Base-by-base conservation (phyloP, 2,329 filamentous ascomycete species). In the Aspergillus sp. region DNA sequence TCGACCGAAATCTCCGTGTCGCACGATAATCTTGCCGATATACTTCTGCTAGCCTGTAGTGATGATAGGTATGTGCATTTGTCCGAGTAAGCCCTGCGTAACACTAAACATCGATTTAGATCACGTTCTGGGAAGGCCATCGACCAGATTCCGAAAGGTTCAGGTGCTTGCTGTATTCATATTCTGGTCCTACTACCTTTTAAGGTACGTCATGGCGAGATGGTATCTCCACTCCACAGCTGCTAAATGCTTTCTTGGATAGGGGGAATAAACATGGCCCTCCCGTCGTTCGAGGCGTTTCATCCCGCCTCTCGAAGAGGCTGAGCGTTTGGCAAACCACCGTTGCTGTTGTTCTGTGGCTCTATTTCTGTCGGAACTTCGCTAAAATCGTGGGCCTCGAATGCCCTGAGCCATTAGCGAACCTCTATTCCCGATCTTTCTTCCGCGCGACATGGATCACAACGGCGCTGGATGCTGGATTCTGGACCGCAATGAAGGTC, bases 401-500 rank as follows among this genome's bases (percentile, higher is more conserved):
- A 65, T 93, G 89, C 64, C 93, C 95, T 4, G 95, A 99, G 68
- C 95, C 95, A 19, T 83, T 99, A 70, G 90, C 93, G 31, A 96
- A 96, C 70, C 88, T 98, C 73, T 99, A 99, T 78, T 91, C 90
- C 55, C 83, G 91, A 52, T 87, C 90, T 27, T 99, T 96, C 78
- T 99, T 96, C 74, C 88, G 95, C 49, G 95, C 95, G 55, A 99
- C 95, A 71, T 99, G 95, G 95, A 86, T 98, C 15, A 87, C 95
- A 53, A 99, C 95, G 0, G 95, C 92, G 0, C 78, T 99, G 60
- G 95, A 99, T 68, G 95, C 95, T 6, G 95, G 95, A 1, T 99
- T 97, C 75, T 99, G 95, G 95, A 96, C 92, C 0, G 95, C 95
- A 35, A 99, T 99, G 95, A 89, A 87, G 68, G 93, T 99, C 62